Percentiles rank a stretch among this genome's conserved stretches.
These are phyloP conservation scores for Dactylellina drechsleri DNA, from an alignment of 2,329 filamentous ascomycete genomes.

Conservation along the genomic window DNA sequence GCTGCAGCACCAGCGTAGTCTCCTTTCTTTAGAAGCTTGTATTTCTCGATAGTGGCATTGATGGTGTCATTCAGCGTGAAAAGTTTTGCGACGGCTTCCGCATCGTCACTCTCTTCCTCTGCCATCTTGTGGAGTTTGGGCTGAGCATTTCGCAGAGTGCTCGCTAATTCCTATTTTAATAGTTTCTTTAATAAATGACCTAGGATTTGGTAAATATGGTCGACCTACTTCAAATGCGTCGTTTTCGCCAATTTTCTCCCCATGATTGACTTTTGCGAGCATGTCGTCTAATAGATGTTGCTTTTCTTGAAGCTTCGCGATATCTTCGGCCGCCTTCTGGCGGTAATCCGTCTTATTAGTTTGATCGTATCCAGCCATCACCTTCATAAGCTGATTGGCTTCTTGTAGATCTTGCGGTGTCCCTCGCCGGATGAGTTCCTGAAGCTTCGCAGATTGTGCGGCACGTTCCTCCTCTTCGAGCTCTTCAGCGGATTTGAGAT, in stretches of 20 bases:
- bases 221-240: conserved; percentile 72
- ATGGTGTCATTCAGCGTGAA: conserved; percentile 99
- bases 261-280: conserved; percentile 81
- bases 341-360: conserved; percentile 96
- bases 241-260: conserved; percentile 78
- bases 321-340: conserved; percentile 95
- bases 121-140: conserved; percentile 99
- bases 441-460: conserved; percentile 96
- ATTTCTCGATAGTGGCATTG: conserved; percentile 93
- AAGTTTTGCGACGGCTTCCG: conserved; percentile 92
- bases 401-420: conserved; percentile 94
- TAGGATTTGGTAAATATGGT: conserved; percentile 57
- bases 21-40: conserved; percentile 95
- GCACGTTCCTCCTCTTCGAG: conserved; percentile 98
- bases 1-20: conserved; percentile 81
- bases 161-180: conserved; percentile 76
- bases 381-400: conserved; percentile 97
- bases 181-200: conserved; percentile 61
- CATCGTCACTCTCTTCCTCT: conserved; percentile 96
- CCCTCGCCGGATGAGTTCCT: conserved; percentile 92
- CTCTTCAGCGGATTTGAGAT: conserved; percentile 93
- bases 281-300: conserved; percentile 91
- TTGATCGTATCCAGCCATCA: conserved; percentile 98
- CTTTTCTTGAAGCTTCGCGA: conserved; percentile 94
- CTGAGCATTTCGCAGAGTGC: conserved; percentile 88